Evolutionary conservation across 371 early-diverging fungal genomes (phyloP).

Genomic region (Sporodiniella umbellata): DNA sequence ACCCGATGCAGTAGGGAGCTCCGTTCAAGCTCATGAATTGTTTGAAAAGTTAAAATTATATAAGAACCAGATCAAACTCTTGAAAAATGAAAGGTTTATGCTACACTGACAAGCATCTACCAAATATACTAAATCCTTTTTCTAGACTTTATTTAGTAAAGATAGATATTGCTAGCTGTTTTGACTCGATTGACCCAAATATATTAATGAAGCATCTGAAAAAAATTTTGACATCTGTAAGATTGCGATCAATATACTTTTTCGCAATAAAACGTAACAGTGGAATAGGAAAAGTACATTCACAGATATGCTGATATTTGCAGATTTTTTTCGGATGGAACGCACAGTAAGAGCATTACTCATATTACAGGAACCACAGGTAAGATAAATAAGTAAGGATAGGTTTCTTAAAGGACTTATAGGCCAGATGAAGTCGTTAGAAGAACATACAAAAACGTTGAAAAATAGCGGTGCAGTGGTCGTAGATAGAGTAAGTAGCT

Average conservation of each 20-base stretch:
- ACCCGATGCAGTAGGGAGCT: constrained; percentile 36
- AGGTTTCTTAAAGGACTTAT: neutral
- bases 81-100: neutral
- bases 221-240: constrained; percentile 12
- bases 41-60: constrained; percentile 50
- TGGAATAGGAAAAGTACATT: constrained; percentile 55
- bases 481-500: neutral
- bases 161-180: constrained; percentile 74
- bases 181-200: constrained; percentile 76
- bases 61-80: constrained; percentile 15
- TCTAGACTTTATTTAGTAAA: constrained; percentile 72
- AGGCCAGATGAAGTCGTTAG: neutral
- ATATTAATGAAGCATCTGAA: constrained; percentile 58
- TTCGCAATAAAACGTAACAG: neutral
- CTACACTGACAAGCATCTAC: too few relatives aligned
- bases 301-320: neutral
- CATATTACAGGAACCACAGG: neutral
- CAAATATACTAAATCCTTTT: neutral
- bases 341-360: neutral
- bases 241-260: neutral
- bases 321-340: neutral
- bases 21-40: constrained; percentile 53
- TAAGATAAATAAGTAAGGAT: neutral
- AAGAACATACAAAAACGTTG: constrained; percentile 25
- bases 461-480: neutral